Evolutionary conservation across 169 alveolate genomes (phyloP).

Genomic region (Plasmodium ovale): DNA sequence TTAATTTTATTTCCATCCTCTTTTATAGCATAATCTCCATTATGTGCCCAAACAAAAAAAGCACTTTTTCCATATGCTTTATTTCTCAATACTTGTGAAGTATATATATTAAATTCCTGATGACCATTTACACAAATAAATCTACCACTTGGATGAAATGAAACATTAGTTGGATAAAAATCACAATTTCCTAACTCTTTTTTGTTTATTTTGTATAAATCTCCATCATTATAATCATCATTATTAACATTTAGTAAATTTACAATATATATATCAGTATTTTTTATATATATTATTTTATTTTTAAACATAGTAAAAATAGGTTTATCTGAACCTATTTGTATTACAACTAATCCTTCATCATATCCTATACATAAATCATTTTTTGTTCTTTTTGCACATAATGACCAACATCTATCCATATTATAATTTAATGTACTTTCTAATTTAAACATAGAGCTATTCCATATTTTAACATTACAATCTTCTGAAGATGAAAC

Average conservation of each 20-base stretch:
- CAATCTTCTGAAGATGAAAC: conserved; percentile 98
- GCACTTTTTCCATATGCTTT: conserved; percentile 95
- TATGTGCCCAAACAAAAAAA: conserved; percentile 95
- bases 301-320: conserved; percentile 95
- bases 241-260: conserved; percentile 87
- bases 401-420: conserved; percentile 96
- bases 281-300: conserved; percentile 94
- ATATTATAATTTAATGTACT: conserved; percentile 93
- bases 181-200: conserved; percentile 94
- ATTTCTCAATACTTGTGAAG: conserved; percentile 92
- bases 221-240: conserved; percentile 72
- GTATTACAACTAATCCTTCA: conserved; percentile 94
- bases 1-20: conserved; percentile 90
- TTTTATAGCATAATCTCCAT: conserved; percentile 96
- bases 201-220: conserved; percentile 76
- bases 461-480: conserved; percentile 96
- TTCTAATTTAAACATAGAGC: conserved; percentile 94
- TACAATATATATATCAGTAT: conserved; percentile 94
- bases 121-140: conserved; percentile 97
- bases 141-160: conserved; percentile 98
- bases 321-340: conserved; percentile 97
- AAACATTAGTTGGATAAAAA: conserved; percentile 93
- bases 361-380: conserved; percentile 90
- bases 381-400: conserved; percentile 84
- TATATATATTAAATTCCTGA: conserved; percentile 96